Evolutionary conservation across 129 eudicot species (phyloP), one percentile per base, ranked within the genome.

Genomic region (Ambrosia artemisiifolia): DNA sequence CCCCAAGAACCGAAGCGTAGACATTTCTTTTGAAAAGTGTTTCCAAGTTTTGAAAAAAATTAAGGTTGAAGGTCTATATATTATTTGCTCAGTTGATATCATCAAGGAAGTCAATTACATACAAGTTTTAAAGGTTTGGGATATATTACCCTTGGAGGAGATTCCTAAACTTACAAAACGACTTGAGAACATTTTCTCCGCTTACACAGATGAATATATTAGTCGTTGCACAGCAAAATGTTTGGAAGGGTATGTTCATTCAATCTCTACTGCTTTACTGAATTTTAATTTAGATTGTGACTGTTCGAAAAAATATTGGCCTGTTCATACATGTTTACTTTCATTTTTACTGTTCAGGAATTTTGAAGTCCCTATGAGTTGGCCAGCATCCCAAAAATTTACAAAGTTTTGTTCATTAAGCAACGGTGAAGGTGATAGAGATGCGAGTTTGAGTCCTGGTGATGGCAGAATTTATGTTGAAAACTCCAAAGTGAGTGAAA

Each of bases 101-200:
- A 57, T 71, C 33, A 88, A 91, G 71, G 93, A 84, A 5, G 36
- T 46, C 1, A 43, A 20, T 5, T 84, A 88, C 54, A 33, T 48
- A 9, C 96, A 91, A 63, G 87, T 88, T 36, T 46, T 91, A 61
- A 91, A 88, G 67, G 85, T 88, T 34, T 91, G 97, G 97, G 96
- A 91, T 75, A 30, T 91, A 9, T 75, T 91, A 67, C 84, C 85
- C 4, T 60, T 84, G 43, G 88, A 75, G 60, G 93, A 84, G 73
- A 79, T 86, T 16, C 67, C 91, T 5, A 86, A 84, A 72, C 76
- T 88, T 38, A 56, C 76, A 19, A 91, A 78, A 54, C 86, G 97
- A 3, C 91, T 91, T 35, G 97, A 86, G 35, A 61, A 36, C 66
- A 81, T 91, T 44, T 88, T 82, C 81, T 46, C 78, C 5, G 79